Evolutionary conservation across 805 yeast genomes (phyloP).

Genomic region (Candida railenensis): DNA sequence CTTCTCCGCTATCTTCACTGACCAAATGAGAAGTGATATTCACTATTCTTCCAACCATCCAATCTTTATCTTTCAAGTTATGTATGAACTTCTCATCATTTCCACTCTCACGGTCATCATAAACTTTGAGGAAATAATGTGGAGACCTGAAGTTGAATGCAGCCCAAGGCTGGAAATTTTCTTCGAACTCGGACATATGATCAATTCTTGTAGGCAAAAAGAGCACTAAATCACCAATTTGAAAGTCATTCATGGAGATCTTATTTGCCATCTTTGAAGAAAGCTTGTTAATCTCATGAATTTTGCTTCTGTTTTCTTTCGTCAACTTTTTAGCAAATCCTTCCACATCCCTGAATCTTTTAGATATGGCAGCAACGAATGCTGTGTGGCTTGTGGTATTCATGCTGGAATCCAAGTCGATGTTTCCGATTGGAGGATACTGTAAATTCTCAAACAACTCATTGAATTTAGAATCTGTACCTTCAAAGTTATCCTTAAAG

Average conservation of each 20-base stretch:
- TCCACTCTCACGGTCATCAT: conserved; percentile 18
- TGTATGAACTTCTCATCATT: not conserved
- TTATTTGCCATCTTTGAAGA: conserved; percentile 42
- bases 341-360: conserved; percentile 87
- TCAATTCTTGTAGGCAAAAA: conserved; percentile 76
- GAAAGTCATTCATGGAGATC: conserved; percentile 67
- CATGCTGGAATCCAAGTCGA: not conserved
- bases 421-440: not conserved
- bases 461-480: conserved; percentile 12
- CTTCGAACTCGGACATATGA: conserved; percentile 16
- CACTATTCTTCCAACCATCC: conserved; percentile 75
- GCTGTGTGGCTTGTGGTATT: not conserved
- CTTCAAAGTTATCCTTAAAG: conserved; percentile 17
- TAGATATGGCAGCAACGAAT: conserved; percentile 43
- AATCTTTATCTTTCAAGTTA: conserved; percentile 53
- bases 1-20: conserved; percentile 38
- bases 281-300: conserved; percentile 44
- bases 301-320: conserved; percentile 59
- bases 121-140: conserved; percentile 67
- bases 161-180: conserved; percentile 72
- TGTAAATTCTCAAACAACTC: conserved; percentile 14
- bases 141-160: conserved; percentile 90
- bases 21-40: conserved; percentile 56
- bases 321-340: conserved; percentile 82
- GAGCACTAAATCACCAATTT: conserved; percentile 72